Evolutionary conservation across 2,329 filamentous ascomycete genomes (phyloP).

Genomic region (Chalara sp.): DNA sequence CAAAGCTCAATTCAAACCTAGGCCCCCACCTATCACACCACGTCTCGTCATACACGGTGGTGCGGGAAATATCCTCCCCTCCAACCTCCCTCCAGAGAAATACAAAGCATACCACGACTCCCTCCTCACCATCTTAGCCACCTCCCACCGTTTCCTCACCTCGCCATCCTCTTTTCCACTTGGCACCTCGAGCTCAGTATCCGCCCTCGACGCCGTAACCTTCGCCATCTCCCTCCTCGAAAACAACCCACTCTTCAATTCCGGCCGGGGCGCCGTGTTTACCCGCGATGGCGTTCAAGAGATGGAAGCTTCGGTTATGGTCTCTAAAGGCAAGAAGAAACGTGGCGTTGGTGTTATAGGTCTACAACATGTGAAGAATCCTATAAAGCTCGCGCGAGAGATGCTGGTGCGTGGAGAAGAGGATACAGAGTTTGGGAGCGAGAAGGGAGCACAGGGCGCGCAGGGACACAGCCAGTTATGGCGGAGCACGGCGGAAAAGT

Average conservation of each 20-base stretch:
- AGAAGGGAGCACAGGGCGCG: constrained; percentile 32
- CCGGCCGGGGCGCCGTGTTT: constrained; percentile 78
- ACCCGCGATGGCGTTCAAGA: constrained; percentile 77
- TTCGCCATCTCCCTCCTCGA: constrained; percentile 72
- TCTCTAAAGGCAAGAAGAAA: constrained; percentile 65
- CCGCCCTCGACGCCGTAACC: constrained; percentile 66
- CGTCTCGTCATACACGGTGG: constrained; percentile 47
- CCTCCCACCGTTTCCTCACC: constrained; percentile 42
- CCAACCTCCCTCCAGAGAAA: constrained; percentile 49
- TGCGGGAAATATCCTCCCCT: constrained; percentile 60
- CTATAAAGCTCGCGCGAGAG: constrained; percentile 65
- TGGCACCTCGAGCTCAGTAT: constrained; percentile 30
- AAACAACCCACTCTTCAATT: constrained; percentile 77
- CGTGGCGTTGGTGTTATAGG: constrained; percentile 73
- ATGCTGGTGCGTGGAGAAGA: constrained; percentile 62
- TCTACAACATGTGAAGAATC: constrained; percentile 68
- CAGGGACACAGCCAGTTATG: constrained; percentile 65
- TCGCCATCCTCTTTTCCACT: constrained; percentile 53
- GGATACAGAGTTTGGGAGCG: constrained; percentile 43
- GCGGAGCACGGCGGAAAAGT: constrained; percentile 59
- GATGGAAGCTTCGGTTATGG: constrained; percentile 83
- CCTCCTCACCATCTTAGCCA: constrained; percentile 48
- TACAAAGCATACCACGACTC: constrained; percentile 53
- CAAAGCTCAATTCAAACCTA: constrained; percentile 6
- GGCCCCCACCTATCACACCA: constrained; percentile 7